Conservation (phyloP, 2,329 filamentous ascomycete genomes). For the Calonectria ilicicola region DNA sequence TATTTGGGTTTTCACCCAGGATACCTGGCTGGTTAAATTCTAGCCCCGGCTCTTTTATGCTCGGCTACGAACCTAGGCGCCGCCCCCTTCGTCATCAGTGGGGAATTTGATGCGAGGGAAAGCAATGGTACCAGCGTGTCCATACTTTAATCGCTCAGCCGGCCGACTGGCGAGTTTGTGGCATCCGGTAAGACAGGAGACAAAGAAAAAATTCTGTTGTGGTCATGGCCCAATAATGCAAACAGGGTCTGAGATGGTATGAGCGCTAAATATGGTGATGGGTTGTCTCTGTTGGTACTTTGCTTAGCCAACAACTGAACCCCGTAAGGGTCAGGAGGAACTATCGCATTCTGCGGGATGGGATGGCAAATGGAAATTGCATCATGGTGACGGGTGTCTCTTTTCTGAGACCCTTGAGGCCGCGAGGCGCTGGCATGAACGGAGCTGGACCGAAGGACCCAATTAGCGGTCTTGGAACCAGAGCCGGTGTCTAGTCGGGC, state of each 20-base stretch:
- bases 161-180: neutral
- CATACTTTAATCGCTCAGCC: slow-evolving; percentile 27
- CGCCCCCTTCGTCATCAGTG: slow-evolving; percentile 26
- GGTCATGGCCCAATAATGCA: neutral
- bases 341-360: slow-evolving; percentile 24
- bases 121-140: slow-evolving; percentile 8
- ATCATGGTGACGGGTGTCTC: slow-evolving; percentile 22
- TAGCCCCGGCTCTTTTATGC: slow-evolving; percentile 6
- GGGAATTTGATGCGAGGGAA: slow-evolving; percentile 17
- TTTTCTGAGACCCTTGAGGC: slow-evolving; percentile 4
- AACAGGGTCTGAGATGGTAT: slow-evolving; percentile 17
- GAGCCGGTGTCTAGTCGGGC: neutral
- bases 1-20: slow-evolving; percentile 1
- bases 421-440: neutral
- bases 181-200: neutral
- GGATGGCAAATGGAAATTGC: slow-evolving; percentile 30
- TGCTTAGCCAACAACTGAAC: slow-evolving; percentile 18
- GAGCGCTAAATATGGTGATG: slow-evolving; percentile 10
- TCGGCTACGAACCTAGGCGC: slow-evolving; percentile 22
- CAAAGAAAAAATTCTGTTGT: neutral
- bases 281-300: slow-evolving; percentile 6
- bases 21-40: neutral
- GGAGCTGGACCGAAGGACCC: neutral
- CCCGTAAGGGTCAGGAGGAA: neutral
- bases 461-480: neutral